Conservation (phyloP, 2,329 filamentous ascomycete species). For the Claviceps monticola region DNA sequence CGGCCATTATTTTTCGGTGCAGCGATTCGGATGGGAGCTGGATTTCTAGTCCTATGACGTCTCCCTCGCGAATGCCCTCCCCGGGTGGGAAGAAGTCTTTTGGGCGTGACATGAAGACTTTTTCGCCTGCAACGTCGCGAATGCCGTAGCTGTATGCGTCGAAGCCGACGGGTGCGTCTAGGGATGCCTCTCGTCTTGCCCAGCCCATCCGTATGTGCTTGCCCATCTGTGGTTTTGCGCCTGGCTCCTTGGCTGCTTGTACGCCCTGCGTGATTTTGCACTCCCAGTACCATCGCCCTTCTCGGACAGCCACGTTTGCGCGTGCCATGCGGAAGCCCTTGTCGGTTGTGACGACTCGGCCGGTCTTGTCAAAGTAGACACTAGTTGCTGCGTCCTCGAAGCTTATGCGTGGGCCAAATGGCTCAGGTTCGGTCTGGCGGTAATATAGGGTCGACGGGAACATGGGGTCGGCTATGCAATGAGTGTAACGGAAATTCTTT, state of each 20-base stretch:
- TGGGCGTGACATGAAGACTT: slow-evolving; percentile 86
- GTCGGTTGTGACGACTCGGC: slow-evolving; percentile 69
- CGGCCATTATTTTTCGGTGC: slow-evolving; percentile 78
- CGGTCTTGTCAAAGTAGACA: slow-evolving; percentile 68
- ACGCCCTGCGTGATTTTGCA: slow-evolving; percentile 76
- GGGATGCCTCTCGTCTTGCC: slow-evolving; percentile 63
- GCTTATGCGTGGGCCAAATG: slow-evolving; percentile 72
- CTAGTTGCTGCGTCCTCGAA: slow-evolving; percentile 83
- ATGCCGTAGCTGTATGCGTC: slow-evolving; percentile 91
- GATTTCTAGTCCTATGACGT: slow-evolving; percentile 89
- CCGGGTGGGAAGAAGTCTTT: slow-evolving; percentile 73
- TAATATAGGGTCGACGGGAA: slow-evolving; percentile 84
- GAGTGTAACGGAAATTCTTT: slow-evolving; percentile 72
- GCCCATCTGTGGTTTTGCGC: slow-evolving; percentile 32
- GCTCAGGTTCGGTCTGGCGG: slow-evolving; percentile 73
- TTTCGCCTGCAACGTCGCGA: slow-evolving; percentile 78
- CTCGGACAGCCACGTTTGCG: slow-evolving; percentile 77
- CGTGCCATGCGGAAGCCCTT: slow-evolving; percentile 88
- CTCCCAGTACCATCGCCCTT: slow-evolving; percentile 90
- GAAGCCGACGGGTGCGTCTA: slow-evolving; percentile 75
- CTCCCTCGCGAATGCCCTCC: slow-evolving; percentile 72
- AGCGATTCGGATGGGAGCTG: slow-evolving; percentile 72
- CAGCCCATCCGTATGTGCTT: slow-evolving; percentile 76
- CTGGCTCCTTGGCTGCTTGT: slow-evolving; percentile 23
- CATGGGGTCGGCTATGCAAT: slow-evolving; percentile 76